These are phyloP conservation scores for Chlorella sp. DNA, from an alignment of 139 green algal species.

Conservation along the genomic window DNA sequence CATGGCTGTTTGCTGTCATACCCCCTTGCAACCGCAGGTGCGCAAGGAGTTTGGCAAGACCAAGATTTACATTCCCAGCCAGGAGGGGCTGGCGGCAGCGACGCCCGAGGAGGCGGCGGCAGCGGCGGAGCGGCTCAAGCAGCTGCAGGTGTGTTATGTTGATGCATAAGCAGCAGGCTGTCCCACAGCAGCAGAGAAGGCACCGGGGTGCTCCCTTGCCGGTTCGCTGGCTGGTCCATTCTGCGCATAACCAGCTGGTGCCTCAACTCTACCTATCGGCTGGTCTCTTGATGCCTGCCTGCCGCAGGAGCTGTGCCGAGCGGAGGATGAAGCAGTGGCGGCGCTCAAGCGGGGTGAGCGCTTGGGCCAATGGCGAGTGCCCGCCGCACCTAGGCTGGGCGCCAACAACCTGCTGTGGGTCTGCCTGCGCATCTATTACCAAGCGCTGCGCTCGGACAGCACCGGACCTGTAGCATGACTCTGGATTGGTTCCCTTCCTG, in stretches of 20 bases:
- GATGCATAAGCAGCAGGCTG: too few relatives aligned
- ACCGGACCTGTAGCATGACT: not conserved
- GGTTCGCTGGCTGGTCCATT: too few relatives aligned
- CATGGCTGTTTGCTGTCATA: too few relatives aligned
- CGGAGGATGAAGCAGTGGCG: conserved; percentile 5
- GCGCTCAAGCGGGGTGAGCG: conserved; percentile 38
- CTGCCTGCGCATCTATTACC: not conserved
- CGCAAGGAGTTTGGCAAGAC: conserved; percentile 67
- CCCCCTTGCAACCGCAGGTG: not conserved
- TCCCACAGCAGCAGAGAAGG: too few relatives aligned
- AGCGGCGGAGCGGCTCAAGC: conserved; percentile 34
- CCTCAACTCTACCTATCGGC: too few relatives aligned
- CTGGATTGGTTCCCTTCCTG: not conserved
- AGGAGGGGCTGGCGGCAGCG: conserved; percentile 59
- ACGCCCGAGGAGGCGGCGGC: conserved; percentile 66
- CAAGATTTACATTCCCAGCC: conserved; percentile 81
- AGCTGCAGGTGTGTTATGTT: conserved; percentile 18
- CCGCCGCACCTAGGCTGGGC: not conserved
- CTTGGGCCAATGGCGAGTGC: not conserved
- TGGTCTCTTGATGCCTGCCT: too few relatives aligned
- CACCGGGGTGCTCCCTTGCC: too few relatives aligned
- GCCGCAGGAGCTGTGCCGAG: conserved; percentile 10
- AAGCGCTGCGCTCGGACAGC: too few relatives aligned
- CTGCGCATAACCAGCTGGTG: too few relatives aligned
- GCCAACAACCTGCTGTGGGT: not conserved